phyloP scores from a whole-genome alignment of 768 basidiomycete genomes.

The Saitozyma podzolica region DNA sequence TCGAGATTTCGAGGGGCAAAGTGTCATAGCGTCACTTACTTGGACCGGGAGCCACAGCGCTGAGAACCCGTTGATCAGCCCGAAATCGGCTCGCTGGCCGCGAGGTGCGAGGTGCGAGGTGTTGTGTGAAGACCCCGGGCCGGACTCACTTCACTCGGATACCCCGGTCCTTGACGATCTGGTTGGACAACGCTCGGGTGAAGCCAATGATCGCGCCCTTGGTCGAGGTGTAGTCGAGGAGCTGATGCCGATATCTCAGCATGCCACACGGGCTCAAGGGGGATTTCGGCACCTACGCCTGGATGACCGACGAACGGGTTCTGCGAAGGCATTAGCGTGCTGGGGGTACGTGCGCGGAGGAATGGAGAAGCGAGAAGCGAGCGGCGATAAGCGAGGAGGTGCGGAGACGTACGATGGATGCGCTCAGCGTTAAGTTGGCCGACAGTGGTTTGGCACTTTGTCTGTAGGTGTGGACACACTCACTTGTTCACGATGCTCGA shows the following conservation, averaged over 20 bases:
- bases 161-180: constrained; percentile 59
- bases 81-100: neutral
- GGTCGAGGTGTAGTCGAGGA: constrained; percentile 62
- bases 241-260: constrained; percentile 19
- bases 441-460: constrained; percentile 25
- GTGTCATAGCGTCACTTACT: constrained; percentile 17
- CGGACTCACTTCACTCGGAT: constrained; percentile 57
- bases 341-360: no score
- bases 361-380: no score
- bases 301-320: constrained; percentile 58
- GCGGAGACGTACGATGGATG: constrained; percentile 19
- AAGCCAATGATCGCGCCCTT: constrained; percentile 61
- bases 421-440: neutral
- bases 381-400: neutral
- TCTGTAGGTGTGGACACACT: constrained; percentile 13
- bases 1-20: neutral
- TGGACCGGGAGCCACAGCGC: constrained; percentile 30
- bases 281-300: constrained; percentile 18
- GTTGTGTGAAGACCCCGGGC: no score
- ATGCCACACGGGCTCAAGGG: no score
- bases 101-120: neutral
- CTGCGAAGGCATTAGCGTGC: constrained; percentile 32
- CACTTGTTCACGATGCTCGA: constrained; percentile 57
- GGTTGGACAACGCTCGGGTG: constrained; percentile 59
- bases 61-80: neutral